Conservation (phyloP, 1,284 basidiomycete genomes). For the Rhodofomes roseus region DNA sequence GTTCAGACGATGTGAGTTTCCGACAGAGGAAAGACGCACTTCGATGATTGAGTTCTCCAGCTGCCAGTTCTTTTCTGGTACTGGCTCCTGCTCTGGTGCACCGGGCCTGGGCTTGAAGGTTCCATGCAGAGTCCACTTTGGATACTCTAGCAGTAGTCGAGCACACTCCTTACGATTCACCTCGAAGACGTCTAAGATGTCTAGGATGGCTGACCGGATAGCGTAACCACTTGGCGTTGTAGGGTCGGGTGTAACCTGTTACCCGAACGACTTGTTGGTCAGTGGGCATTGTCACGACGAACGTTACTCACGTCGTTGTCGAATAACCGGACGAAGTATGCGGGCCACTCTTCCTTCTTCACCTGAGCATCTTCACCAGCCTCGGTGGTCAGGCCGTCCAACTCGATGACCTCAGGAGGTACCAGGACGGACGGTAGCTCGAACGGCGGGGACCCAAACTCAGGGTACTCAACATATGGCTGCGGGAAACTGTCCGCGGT, state of each 20-base stretch:
- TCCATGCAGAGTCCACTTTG: constrained; percentile 80
- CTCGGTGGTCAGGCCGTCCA: constrained; percentile 63
- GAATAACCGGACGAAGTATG: constrained; percentile 72
- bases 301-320: constrained; percentile 62
- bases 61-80: constrained; percentile 66
- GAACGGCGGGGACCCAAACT: constrained; percentile 50
- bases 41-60: constrained; percentile 80
- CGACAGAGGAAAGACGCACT: constrained; percentile 34
- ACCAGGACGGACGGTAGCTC: constrained; percentile 78
- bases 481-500: constrained; percentile 57
- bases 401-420: constrained; percentile 82
- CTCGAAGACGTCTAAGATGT: constrained; percentile 90
- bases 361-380: constrained; percentile 61
- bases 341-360: constrained; percentile 79
- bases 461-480: constrained; percentile 55
- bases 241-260: constrained; percentile 73
- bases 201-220: constrained; percentile 74
- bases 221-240: constrained; percentile 76
- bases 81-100: constrained; percentile 45
- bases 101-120: constrained; percentile 79
- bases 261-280: neutral
- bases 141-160: constrained; percentile 81
- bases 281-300: neutral
- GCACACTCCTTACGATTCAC: constrained; percentile 96
- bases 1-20: neutral